Conservation (phyloP, 768 basidiomycete species). For the Pisolithus microcarpus region DNA sequence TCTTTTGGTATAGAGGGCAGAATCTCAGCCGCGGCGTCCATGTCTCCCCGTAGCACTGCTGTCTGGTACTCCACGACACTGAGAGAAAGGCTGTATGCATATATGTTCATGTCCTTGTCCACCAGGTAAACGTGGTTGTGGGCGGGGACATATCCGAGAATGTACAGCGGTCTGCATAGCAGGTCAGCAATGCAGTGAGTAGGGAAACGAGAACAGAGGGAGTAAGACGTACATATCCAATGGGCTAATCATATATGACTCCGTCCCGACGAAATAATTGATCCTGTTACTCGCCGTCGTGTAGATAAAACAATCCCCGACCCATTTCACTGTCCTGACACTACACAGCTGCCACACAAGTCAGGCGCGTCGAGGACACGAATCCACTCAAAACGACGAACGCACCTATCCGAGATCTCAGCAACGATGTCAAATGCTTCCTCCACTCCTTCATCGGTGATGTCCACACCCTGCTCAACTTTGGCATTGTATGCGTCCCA, state of each 20-base stretch:
- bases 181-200: not conserved
- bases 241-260: conserved; percentile 90
- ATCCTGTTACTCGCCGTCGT: conserved; percentile 84
- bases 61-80: conserved; percentile 95
- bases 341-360: conserved; percentile 31
- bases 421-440: conserved; percentile 92
- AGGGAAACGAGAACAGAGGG: conserved; percentile 1
- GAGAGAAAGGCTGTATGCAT: conserved; percentile 73
- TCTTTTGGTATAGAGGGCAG: conserved; percentile 81
- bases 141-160: conserved; percentile 89
- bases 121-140: conserved; percentile 93
- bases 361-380: conserved; percentile 8
- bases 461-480: conserved; percentile 65
- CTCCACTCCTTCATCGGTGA: conserved; percentile 90
- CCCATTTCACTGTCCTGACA: conserved; percentile 95
- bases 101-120: conserved; percentile 89
- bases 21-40: conserved; percentile 76
- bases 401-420: conserved; percentile 77
- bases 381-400: conserved; percentile 9
- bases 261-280: conserved; percentile 90
- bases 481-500: conserved; percentile 78
- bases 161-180: conserved; percentile 62
- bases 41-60: conserved; percentile 84
- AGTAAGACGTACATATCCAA: conserved; percentile 76
- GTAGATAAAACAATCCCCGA: conserved; percentile 98